These are phyloP conservation scores for Amaranthus hypochondriacus DNA, from an alignment of 148 eudicot genomes.

Conservation along the genomic window DNA sequence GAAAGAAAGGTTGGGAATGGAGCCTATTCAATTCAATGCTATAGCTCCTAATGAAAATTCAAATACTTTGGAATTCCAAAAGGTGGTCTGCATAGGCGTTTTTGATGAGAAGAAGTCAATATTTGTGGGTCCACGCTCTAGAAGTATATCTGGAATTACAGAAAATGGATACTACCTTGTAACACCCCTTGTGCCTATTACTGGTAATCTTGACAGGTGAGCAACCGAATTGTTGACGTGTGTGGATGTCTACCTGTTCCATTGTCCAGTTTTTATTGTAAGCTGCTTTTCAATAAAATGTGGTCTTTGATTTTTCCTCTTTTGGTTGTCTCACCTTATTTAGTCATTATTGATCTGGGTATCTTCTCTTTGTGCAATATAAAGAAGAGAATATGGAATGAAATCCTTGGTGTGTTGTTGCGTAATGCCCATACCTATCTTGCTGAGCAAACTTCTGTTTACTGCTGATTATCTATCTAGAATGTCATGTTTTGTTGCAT, in stretches of 20 bases:
- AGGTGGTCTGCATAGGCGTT: slow-evolving; percentile 60
- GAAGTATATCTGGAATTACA: slow-evolving; percentile 98
- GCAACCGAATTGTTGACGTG: slow-evolving; percentile 10
- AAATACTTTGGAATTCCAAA: slow-evolving; percentile 68
- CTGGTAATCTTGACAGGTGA: slow-evolving; percentile 63
- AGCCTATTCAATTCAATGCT: slow-evolving; percentile 55
- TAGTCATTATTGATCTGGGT: background rate
- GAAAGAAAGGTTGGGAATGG: slow-evolving; percentile 55
- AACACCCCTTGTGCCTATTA: slow-evolving; percentile 75
- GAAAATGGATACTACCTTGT: slow-evolving; percentile 88
- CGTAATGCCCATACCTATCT: background rate
- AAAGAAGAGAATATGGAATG: too few relatives aligned
- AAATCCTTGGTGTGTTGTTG: background rate
- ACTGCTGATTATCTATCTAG: background rate
- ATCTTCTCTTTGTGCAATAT: background rate
- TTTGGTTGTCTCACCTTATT: background rate
- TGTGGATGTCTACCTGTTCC: slow-evolving; percentile 2
- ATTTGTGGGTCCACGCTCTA: slow-evolving; percentile 89
- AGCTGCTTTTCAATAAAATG: background rate
- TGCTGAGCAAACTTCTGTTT: background rate
- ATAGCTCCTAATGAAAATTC: slow-evolving; percentile 35
- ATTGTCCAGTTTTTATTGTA: background rate
- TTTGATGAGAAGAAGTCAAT: slow-evolving; percentile 77
- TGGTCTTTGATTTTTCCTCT: background rate
- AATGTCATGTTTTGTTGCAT: background rate